Base-by-base conservation (phyloP, 805 yeast species). In the Diddensiella caesifluorescens region DNA sequence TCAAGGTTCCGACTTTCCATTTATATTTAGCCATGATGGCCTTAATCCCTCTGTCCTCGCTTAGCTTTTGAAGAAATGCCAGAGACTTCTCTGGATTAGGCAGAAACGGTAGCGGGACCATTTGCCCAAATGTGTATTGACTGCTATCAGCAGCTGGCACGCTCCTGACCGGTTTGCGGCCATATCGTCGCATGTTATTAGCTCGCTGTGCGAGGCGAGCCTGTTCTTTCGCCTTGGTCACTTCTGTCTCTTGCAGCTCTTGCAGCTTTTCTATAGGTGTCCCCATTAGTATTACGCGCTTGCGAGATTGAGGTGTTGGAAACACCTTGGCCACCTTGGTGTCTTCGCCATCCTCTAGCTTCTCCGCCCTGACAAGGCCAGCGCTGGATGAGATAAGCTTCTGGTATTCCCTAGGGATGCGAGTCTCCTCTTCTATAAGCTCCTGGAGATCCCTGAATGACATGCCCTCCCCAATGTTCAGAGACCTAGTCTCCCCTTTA, bases 21-120 rank as follows among this genome's bases (percentile, higher is more conserved):
- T 59, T 54, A 51, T 66, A 53, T 43, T 57, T 57, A 21, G 41
- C 47, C 67, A 65, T 62, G 23, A 66, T 50, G 3, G 61, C 62
- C 19, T 52, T 56, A 13, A 65, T 56, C 12, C 67, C 70, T 15
- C 51, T 38, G 41, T 65, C 70, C 35, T 57, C 57, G 15, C 52
- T 41, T 6, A 65, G 50, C 20, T 61, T 47, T 29, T 61, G 53
- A 29, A 65, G 47, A 15, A 58, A 42, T 7, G 43, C 53, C 36
- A 48, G 38, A 0, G 68, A 62, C 28, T 44, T 41, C 5, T 57
- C 63, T 21, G 57, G 47, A 31, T 58, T 44, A 3, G 64, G 68
- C 45, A 59, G 46, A 29, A 41, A 47, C 19, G 59, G 53, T 23
- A 64, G 48, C 12, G 62, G 60, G 21, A 52, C 53, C 9, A 64